Evolutionary conservation across 768 basidiomycete genomes (phyloP).

Genomic region (Tylopilus rubrobrunneus): DNA sequence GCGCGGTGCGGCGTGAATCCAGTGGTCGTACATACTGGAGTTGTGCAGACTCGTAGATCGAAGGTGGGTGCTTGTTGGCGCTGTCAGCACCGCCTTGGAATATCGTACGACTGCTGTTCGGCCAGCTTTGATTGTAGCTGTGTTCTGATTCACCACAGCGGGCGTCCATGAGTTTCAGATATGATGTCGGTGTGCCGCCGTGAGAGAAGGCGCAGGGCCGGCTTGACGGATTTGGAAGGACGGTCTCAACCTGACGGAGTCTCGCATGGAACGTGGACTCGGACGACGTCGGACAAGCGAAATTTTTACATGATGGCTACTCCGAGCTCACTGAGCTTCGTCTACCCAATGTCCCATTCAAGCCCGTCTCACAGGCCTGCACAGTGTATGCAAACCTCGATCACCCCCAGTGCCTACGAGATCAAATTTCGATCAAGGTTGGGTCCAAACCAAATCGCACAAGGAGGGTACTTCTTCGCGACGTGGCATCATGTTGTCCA

Average conservation of each 20-base stretch:
- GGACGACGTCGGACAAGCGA: neutral
- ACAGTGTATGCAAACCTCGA: neutral
- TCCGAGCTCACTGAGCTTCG: neutral
- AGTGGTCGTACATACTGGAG: neutral
- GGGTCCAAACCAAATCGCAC: no score
- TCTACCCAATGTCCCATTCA: neutral
- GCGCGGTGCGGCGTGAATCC: conserved; percentile 6
- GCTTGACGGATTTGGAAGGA: neutral
- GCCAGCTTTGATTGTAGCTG: conserved; percentile 1
- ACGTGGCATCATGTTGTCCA: neutral
- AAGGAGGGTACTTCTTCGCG: neutral
- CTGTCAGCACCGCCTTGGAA: neutral
- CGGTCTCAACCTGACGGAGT: neutral
- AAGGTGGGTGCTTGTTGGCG: neutral
- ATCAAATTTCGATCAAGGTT: neutral
- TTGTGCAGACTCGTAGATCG: neutral
- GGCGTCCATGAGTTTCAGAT: neutral
- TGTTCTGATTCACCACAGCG: conserved; percentile 7
- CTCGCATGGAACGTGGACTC: neutral
- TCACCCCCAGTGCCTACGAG: neutral
- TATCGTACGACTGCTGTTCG: conserved; percentile 1
- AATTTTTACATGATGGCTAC: neutral
- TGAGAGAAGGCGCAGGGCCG: neutral
- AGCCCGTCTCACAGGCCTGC: neutral
- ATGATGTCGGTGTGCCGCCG: neutral